These are phyloP conservation scores for Microthlaspi erraticum DNA, from an alignment of 345 rosid species.

Conservation along the genomic window DNA sequence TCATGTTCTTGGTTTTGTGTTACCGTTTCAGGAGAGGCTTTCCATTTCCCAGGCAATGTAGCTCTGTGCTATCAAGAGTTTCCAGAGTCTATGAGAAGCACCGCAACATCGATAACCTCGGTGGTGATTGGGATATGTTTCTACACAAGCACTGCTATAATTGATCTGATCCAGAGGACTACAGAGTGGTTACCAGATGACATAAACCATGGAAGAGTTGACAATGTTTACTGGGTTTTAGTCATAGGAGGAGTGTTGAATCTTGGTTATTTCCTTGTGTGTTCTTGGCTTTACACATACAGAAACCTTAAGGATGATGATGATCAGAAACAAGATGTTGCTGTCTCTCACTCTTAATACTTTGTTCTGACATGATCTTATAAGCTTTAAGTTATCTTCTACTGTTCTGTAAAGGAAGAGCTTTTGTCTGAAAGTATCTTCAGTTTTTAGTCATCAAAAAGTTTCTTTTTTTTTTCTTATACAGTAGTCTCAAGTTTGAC, in stretches of 20 bases:
- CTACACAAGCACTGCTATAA: conserved; percentile 51
- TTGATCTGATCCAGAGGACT: conserved; percentile 48
- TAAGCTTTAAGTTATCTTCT: not conserved
- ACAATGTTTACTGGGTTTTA: conserved; percentile 56
- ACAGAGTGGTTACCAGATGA: conserved; percentile 62
- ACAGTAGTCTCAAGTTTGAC: not conserved
- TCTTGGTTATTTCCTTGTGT: conserved; percentile 53
- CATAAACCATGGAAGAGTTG: conserved; percentile 59
- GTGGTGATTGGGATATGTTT: conserved; percentile 49
- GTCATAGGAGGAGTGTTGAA: conserved; percentile 47
- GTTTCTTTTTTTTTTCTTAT: not conserved
- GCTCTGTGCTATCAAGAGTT: conserved; percentile 58
- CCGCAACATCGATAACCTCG: conserved; percentile 56
- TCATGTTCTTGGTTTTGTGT: conserved; percentile 14
- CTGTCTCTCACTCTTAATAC: not conserved
- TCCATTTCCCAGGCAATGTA: conserved; percentile 62
- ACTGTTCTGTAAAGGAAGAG: not conserved
- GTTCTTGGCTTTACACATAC: conserved; percentile 49
- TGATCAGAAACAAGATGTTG: not conserved
- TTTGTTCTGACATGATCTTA: conserved; percentile 15
- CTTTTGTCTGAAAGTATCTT: not conserved
- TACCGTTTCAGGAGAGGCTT: conserved; percentile 51
- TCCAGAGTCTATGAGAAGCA: conserved; percentile 50
- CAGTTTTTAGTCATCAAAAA: not conserved
- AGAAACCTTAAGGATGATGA: conserved; percentile 31